Conservation (phyloP, 2,329 filamentous ascomycete genomes). For the Stemphylium lycopersici region DNA sequence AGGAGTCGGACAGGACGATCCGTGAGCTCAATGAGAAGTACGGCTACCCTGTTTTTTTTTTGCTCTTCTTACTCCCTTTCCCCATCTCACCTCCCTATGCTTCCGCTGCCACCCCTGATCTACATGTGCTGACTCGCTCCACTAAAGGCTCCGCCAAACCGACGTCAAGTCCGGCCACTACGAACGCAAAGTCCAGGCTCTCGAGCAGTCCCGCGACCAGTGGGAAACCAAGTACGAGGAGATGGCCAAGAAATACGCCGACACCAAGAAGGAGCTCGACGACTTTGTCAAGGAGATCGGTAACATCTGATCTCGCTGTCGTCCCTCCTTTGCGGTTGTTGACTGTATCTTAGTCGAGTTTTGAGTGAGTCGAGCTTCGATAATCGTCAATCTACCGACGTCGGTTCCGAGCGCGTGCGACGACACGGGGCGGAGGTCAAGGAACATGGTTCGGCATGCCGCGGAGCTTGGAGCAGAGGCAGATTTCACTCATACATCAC, state of each 20-base stretch:
- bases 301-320: constrained; percentile 72
- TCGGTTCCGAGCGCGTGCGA: constrained; percentile 24
- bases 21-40: constrained; percentile 99
- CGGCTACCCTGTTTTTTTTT: constrained; percentile 51
- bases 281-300: constrained; percentile 90
- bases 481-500: constrained; percentile 23
- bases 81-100: not conserved
- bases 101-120: constrained; percentile 2
- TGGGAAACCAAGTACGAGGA: constrained; percentile 99
- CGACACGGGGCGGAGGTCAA: constrained; percentile 9
- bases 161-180: constrained; percentile 99
- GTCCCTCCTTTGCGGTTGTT: constrained; percentile 41
- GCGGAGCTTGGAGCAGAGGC: constrained; percentile 16
- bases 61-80: not conserved
- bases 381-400: constrained; percentile 12
- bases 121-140: constrained; percentile 27
- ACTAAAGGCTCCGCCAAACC: constrained; percentile 87
- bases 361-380: constrained; percentile 28
- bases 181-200: constrained; percentile 97
- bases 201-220: constrained; percentile 88
- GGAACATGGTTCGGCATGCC: constrained; percentile 16
- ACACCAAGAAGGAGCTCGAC: constrained; percentile 87
- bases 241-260: constrained; percentile 86
- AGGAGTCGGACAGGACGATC: constrained; percentile 93
- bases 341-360: constrained; percentile 34